phyloP scores from a whole-genome alignment of 1,284 basidiomycete species.

The Bjerkandera adusta region DNA sequence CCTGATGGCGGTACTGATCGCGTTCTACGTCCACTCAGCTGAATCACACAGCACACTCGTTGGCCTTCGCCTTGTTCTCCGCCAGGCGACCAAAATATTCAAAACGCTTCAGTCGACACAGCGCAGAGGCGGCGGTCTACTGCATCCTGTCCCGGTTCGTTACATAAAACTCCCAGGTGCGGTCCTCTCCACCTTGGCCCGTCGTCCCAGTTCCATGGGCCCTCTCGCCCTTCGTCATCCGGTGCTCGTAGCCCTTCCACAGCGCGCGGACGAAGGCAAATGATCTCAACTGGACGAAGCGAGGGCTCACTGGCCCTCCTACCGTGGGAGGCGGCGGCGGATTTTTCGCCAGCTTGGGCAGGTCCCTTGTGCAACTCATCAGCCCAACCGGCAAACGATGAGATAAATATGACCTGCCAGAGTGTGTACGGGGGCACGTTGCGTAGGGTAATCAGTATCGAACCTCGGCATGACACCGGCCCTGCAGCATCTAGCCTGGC shows the following conservation, averaged over 20 bases:
- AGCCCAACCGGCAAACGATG: background rate
- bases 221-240: conserved; percentile 86
- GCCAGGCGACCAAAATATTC: too few species aligned
- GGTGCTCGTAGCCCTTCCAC: conserved; percentile 88
- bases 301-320: conserved; percentile 54
- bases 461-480: conserved; percentile 40
- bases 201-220: conserved; percentile 63
- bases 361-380: conserved; percentile 49
- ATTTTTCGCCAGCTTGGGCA: conserved; percentile 78
- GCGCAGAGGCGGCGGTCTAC: too few species aligned
- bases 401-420: conserved; percentile 54
- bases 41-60: too few species aligned
- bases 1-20: too few species aligned
- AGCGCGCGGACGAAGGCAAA: conserved; percentile 74
- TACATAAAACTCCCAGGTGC: conserved; percentile 78
- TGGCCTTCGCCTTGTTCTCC: too few species aligned
- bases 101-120: too few species aligned
- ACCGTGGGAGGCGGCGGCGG: conserved; percentile 49
- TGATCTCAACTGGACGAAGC: conserved; percentile 75
- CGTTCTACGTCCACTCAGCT: too few species aligned
- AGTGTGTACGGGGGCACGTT: conserved; percentile 87
- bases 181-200: conserved; percentile 71
- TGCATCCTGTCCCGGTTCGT: too few species aligned
- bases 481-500: too few species aligned
- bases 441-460: conserved; percentile 86